phyloP scores from a whole-genome alignment of 306 rosid species.

The Neltuma alba region DNA sequence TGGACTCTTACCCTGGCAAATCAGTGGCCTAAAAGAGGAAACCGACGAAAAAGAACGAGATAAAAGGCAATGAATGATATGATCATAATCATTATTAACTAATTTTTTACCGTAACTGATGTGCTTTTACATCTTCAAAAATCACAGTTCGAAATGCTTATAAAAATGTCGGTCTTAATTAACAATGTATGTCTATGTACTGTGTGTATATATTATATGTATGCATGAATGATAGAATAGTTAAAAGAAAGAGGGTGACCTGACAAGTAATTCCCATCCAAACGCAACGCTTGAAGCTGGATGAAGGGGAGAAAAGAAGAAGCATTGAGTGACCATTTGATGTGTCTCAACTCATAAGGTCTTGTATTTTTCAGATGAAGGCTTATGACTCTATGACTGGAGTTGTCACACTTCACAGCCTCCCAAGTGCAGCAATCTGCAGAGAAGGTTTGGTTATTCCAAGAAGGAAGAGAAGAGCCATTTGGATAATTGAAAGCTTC shows the following conservation, averaged over 20 bases:
- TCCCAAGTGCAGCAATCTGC: slow-evolving; percentile 24
- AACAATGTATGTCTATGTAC: too few species aligned
- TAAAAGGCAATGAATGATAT: too few species aligned
- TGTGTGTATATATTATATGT: too few species aligned
- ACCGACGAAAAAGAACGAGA: too few species aligned
- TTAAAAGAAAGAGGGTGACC: background rate
- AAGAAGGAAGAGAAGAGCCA: slow-evolving; percentile 16
- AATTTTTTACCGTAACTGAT: too few species aligned
- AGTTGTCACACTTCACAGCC: background rate
- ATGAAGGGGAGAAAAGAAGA: slow-evolving; percentile 10
- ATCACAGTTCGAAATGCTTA: too few species aligned
- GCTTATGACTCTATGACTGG: background rate
- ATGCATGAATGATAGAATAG: background rate
- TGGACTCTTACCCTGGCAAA: too few species aligned
- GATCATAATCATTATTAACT: too few species aligned
- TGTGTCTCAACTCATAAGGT: background rate
- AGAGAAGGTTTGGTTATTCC: background rate
- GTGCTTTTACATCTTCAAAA: too few species aligned
- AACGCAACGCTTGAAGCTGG: background rate
- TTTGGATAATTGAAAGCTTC: slow-evolving; percentile 25
- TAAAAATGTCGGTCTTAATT: too few species aligned
- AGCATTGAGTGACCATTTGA: slow-evolving; percentile 18
- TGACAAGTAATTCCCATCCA: background rate
- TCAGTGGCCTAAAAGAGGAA: too few species aligned
- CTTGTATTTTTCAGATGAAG: background rate